Conservation (phyloP, 352 stramenopile species). For the Pythium pectinolyticum region DNA sequence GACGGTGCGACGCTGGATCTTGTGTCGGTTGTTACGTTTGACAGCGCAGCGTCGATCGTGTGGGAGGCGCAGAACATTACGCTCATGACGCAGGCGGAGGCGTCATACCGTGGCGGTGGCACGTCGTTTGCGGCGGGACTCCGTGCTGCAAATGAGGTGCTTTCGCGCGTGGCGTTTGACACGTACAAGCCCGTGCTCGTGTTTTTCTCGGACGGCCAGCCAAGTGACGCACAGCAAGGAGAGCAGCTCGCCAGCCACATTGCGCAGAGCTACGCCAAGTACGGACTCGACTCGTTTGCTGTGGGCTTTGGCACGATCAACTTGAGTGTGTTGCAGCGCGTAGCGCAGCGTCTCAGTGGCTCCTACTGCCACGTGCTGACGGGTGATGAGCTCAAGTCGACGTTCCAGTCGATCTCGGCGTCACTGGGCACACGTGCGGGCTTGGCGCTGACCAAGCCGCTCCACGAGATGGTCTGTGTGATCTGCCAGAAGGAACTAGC, state of each 20-base stretch:
- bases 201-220: constrained; percentile 80
- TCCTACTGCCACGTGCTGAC: constrained; percentile 64
- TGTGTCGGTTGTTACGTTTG: constrained; percentile 75
- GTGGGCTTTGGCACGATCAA: constrained; percentile 77
- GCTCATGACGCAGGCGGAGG: constrained; percentile 26
- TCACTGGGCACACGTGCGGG: constrained; percentile 60
- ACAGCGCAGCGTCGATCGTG: constrained; percentile 38
- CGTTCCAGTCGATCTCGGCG: constrained; percentile 73
- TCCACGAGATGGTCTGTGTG: constrained; percentile 56
- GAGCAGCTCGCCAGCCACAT: constrained; percentile 61
- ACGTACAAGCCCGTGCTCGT: constrained; percentile 67
- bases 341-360: constrained; percentile 55
- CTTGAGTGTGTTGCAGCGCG: constrained; percentile 48
- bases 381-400: constrained; percentile 65
- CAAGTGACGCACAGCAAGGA: constrained; percentile 39
- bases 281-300: constrained; percentile 56
- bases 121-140: constrained; percentile 59
- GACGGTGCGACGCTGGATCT: constrained; percentile 55
- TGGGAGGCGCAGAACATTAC: constrained; percentile 60
- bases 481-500: constrained; percentile 68
- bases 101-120: constrained; percentile 46
- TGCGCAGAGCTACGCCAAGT: constrained; percentile 47
- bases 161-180: constrained; percentile 65
- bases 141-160: constrained; percentile 55
- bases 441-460: constrained; percentile 55